Conservation (phyloP, 441 rosid species). For the Jatropha podagrica region DNA sequence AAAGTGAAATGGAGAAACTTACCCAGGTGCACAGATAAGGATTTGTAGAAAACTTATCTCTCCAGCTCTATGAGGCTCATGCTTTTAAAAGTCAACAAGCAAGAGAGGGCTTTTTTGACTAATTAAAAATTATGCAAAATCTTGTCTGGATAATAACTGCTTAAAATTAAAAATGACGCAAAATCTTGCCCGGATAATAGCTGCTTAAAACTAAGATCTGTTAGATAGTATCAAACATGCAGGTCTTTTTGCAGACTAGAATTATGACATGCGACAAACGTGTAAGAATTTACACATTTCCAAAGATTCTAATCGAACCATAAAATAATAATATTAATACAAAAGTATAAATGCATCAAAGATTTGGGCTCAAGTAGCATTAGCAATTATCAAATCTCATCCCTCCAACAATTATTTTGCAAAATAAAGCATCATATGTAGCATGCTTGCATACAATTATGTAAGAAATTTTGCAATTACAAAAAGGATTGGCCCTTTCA, state of each 20-base stretch:
- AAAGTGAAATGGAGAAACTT: not conserved
- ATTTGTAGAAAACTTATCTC: not conserved
- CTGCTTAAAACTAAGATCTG: not conserved
- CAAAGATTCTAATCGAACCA: not conserved
- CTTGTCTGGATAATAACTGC: not conserved
- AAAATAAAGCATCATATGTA: not conserved
- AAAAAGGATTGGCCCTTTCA: slow-evolving; percentile 2
- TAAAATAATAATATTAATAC: not conserved
- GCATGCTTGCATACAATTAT: not conserved
- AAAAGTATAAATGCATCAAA: not conserved
- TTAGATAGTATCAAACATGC: not conserved
- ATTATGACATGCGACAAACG: not conserved
- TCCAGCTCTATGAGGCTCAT: not conserved
- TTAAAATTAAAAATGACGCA: not conserved
- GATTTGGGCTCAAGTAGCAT: not conserved
- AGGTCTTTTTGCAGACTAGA: not conserved
- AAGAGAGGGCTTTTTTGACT: not conserved
- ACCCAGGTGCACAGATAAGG: not conserved
- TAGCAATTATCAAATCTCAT: not conserved
- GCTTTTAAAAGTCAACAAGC: not conserved
- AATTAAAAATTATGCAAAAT: not conserved
- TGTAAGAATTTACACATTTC: not conserved
- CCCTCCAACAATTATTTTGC: not conserved
- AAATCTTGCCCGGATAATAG: not conserved
- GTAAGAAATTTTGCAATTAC: not conserved